Evolutionary conservation across 2,329 filamentous ascomycete genomes (phyloP), one percentile per base, ranked within the genome.

Genomic region (Epichloe hybrida): DNA sequence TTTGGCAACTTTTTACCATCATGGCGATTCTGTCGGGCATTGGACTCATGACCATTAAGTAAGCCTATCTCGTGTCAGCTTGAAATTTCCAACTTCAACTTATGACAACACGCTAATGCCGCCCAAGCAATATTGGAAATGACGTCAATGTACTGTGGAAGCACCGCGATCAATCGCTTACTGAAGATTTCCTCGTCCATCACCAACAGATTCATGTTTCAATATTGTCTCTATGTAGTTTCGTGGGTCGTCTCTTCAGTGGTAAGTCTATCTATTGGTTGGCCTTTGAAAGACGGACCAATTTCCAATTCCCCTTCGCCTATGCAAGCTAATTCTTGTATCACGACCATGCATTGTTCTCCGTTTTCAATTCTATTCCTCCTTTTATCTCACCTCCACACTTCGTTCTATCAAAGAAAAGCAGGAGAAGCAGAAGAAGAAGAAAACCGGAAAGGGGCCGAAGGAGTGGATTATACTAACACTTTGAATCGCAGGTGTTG

Each of bases 21-120:
- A 87, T 98, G 77, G 89, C 84, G 39, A 78, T 96, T n/a, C 73
- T 97, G 55, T 88, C 89, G 5, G 93, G 93, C 49, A 86, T 96
- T 59, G 93, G 93, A 11, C 72, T 98, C 57, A 98, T 98, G 93
- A 97, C 91, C 0, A 98, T 98, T 69, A 98, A 98, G 89, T 95
- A 75, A 67, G 85, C 72, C 11, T 13, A 8, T 5, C 15, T 13
- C 3, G 15, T 8, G 12, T 34, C 20, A 40, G 11, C 34, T 17
- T 4, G 7, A 37, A 7, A 23, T 34, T 2, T 15, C 38, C 21
- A 21, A 20, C 21, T 11, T 3, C 17, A 23, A n/a, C 23, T 37
- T 34, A 42, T 20, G 39, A 2, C 23, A 20, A 17, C 15, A 39
- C 13, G 11, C 44, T 46, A 49, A 50, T 21, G 48, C 36, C 51